Evolutionary conservation across 2,329 filamentous ascomycete genomes (phyloP).

Genomic region (Polytolypa hystricis): DNA sequence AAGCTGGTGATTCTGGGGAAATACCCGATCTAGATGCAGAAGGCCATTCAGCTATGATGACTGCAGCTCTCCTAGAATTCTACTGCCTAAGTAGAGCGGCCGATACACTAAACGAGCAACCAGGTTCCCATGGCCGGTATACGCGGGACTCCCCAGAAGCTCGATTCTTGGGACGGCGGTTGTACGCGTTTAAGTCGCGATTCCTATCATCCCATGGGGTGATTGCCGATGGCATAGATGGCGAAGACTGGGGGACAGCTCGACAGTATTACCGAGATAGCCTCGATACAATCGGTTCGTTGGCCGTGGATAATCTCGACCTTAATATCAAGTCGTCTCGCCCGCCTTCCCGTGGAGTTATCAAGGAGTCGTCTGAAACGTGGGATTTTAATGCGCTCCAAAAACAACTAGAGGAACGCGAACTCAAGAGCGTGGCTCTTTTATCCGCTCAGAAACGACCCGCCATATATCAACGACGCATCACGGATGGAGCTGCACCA

Average conservation of each 20-base stretch:
- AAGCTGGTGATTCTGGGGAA: slow-evolving; percentile 7
- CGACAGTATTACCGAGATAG: slow-evolving; percentile 34
- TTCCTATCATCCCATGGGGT: slow-evolving; percentile 33
- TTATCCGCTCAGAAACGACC: not conserved
- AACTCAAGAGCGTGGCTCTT: not conserved
- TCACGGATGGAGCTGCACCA: slow-evolving; percentile 9
- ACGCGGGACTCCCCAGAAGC: slow-evolving; percentile 33
- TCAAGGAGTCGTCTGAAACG: slow-evolving; percentile 12
- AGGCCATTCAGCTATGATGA: slow-evolving; percentile 32
- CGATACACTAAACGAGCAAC: slow-evolving; percentile 32
- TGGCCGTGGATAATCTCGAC: slow-evolving; percentile 26
- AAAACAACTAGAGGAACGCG: not conserved
- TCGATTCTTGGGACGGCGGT: slow-evolving; percentile 29
- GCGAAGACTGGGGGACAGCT: slow-evolving; percentile 24
- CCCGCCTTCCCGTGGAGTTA: slow-evolving; percentile 14
- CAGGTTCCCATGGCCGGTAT: slow-evolving; percentile 23
- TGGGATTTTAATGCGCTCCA: not conserved
- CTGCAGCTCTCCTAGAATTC: slow-evolving; percentile 34
- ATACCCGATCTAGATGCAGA: slow-evolving; percentile 22
- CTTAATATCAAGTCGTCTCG: slow-evolving; percentile 14
- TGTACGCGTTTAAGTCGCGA: slow-evolving; percentile 33
- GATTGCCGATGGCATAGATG: slow-evolving; percentile 28
- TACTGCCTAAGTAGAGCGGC: slow-evolving; percentile 34
- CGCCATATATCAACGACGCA: slow-evolving; percentile 6
- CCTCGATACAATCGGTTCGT: slow-evolving; percentile 30